These are phyloP conservation scores for Notholithocarpus densiflorus DNA, from an alignment of 306 rosid species.

Conservation along the genomic window DNA sequence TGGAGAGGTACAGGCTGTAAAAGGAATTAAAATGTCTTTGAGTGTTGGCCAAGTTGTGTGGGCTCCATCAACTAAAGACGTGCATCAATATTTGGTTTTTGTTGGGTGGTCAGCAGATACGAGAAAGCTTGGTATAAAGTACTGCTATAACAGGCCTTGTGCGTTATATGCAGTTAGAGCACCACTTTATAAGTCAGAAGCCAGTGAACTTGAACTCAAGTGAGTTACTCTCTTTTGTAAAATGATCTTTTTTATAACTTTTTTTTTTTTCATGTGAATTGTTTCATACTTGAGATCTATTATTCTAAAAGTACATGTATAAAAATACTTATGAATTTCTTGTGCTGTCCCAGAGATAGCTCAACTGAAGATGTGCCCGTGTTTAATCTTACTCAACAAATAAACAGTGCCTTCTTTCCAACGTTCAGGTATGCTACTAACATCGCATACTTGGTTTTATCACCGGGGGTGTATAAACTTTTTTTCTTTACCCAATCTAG, in stretches of 20 bases:
- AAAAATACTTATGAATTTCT: background rate
- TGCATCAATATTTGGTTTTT: constrained; percentile 60
- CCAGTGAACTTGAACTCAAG: constrained; percentile 42
- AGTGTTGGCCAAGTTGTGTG: constrained; percentile 91
- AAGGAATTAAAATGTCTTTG: constrained; percentile 63
- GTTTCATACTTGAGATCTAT: background rate
- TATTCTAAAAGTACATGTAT: background rate
- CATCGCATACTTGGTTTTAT: background rate
- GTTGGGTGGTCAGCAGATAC: constrained; percentile 72
- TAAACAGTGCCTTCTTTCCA: constrained; percentile 72
- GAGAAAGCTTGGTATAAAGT: constrained; percentile 84
- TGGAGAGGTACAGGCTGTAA: constrained; percentile 64
- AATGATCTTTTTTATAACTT: constrained; percentile 9
- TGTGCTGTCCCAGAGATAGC: constrained; percentile 40
- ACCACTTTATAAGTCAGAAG: constrained; percentile 39
- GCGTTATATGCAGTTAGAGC: constrained; percentile 62
- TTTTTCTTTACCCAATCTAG: background rate
- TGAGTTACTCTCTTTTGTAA: constrained; percentile 34
- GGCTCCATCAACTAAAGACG: constrained; percentile 56
- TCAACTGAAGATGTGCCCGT: constrained; percentile 34
- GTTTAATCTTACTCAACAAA: constrained; percentile 59
- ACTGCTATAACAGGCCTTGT: constrained; percentile 82
- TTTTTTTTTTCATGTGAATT: constrained; percentile 16
- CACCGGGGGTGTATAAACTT: background rate
- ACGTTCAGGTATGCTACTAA: constrained; percentile 60